Conservation (phyloP, 805 yeast species). For the Cyberlindnera subsufficiens region DNA sequence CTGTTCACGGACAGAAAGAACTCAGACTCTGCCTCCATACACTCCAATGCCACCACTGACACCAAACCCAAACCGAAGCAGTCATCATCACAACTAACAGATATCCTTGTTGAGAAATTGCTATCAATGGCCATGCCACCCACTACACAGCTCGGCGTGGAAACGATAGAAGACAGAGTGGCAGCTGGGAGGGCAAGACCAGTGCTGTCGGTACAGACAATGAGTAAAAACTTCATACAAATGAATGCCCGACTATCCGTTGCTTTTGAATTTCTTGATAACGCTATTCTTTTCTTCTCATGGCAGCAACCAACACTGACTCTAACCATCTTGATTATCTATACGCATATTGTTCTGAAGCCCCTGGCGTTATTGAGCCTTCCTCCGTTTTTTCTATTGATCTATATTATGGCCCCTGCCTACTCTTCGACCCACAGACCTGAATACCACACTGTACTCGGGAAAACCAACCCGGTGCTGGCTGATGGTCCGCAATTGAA, state of each 20-base stretch:
- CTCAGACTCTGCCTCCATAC: slow-evolving; percentile 2
- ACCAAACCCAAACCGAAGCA: background rate
- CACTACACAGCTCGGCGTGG: slow-evolving; percentile 38
- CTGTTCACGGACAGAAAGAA: slow-evolving; percentile 5
- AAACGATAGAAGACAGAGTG: slow-evolving; percentile 46
- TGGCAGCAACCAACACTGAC: slow-evolving; percentile 67
- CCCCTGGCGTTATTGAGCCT: slow-evolving; percentile 51
- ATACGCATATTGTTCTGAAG: slow-evolving; percentile 49
- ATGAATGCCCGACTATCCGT: slow-evolving; percentile 56
- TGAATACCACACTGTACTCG: slow-evolving; percentile 29
- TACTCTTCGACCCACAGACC: slow-evolving; percentile 61
- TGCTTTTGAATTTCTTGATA: slow-evolving; percentile 59
- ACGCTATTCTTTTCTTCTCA: slow-evolving; percentile 43
- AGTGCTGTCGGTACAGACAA: slow-evolving; percentile 57
- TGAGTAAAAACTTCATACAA: slow-evolving; percentile 62
- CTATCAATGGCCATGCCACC: slow-evolving; percentile 70
- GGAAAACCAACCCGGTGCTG: slow-evolving; percentile 36
- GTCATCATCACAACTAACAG: slow-evolving; percentile 37
- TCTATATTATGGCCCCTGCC: slow-evolving; percentile 61
- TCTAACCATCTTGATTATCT: slow-evolving; percentile 44
- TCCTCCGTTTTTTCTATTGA: slow-evolving; percentile 50
- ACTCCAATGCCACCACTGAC: slow-evolving; percentile 1
- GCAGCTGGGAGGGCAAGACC: slow-evolving; percentile 61
- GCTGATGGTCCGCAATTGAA: slow-evolving; percentile 37
- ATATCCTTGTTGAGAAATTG: slow-evolving; percentile 66